phyloP scores from a whole-genome alignment of 257 asterid genomes.

The Haberlea rhodopensis region DNA sequence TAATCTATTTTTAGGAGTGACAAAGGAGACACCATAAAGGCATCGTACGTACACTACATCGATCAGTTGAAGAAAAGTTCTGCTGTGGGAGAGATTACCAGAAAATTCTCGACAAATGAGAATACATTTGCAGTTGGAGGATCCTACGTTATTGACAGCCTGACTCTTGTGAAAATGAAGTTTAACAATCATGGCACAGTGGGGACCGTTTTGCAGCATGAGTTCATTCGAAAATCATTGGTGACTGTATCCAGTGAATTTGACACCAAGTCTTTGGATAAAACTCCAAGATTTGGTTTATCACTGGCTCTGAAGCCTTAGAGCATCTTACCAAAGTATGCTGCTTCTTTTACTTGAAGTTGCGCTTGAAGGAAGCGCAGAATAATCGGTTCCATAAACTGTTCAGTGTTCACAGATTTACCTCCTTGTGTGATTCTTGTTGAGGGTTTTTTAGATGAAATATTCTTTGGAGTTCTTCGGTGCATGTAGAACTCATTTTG shows the following conservation, averaged over 20 bases:
- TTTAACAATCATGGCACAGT: conserved; percentile 60
- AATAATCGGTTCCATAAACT: conserved; percentile 35
- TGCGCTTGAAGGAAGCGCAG: conserved; percentile 28
- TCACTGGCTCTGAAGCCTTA: conserved; percentile 64
- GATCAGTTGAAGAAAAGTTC: conserved; percentile 56
- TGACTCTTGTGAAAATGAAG: conserved; percentile 61
- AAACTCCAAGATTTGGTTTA: conserved; percentile 59
- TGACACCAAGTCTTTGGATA: conserved; percentile 65
- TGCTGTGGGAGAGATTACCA: conserved; percentile 54
- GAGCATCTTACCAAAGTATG: not conserved
- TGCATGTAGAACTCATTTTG: conserved; percentile 3
- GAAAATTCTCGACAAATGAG: conserved; percentile 70
- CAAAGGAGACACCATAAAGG: conserved; percentile 66
- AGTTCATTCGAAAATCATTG: conserved; percentile 45
- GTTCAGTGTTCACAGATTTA: conserved; percentile 8
- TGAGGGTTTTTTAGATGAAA: not conserved
- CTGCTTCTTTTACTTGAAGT: conserved; percentile 21
- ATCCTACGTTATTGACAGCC: conserved; percentile 46
- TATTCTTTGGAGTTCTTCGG: conserved; percentile 17
- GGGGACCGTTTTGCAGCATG: conserved; percentile 62
- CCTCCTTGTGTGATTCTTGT: conserved; percentile 10
- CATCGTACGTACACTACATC: conserved; percentile 54
- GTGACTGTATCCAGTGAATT: conserved; percentile 62
- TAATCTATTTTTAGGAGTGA: conserved; percentile 45
- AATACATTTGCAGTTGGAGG: conserved; percentile 65